Conservation (phyloP, 352 stramenopile genomes). For the Globisporangium irregulare region DNA sequence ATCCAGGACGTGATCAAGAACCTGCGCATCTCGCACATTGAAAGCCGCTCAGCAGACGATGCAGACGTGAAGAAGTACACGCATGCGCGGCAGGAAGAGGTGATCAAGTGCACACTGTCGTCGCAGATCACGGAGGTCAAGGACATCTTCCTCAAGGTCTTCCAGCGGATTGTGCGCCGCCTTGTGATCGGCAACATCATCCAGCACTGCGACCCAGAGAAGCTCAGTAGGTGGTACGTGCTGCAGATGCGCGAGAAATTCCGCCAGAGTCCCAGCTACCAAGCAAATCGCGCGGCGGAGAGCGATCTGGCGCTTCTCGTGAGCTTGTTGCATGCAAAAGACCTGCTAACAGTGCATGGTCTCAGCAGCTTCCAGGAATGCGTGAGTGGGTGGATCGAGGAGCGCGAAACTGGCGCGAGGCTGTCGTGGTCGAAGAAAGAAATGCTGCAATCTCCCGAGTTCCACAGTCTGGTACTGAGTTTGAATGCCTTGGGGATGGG, state of each 20-base stretch:
- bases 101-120: slow-evolving; percentile 70
- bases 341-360: slow-evolving; percentile 74
- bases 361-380: slow-evolving; percentile 73
- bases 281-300: slow-evolving; percentile 67
- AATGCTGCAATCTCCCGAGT: slow-evolving; percentile 68
- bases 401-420: slow-evolving; percentile 39
- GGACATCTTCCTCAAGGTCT: slow-evolving; percentile 55
- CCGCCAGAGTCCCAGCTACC: slow-evolving; percentile 59
- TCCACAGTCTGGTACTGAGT: slow-evolving; percentile 53
- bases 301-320: slow-evolving; percentile 75
- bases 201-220: slow-evolving; percentile 65
- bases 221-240: slow-evolving; percentile 79
- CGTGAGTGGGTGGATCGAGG: slow-evolving; percentile 53
- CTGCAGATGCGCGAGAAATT: slow-evolving; percentile 73
- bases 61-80: slow-evolving; percentile 90
- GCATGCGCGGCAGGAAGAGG: slow-evolving; percentile 77
- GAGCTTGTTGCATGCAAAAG: slow-evolving; percentile 71
- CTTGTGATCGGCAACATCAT: slow-evolving; percentile 58
- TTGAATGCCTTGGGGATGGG: slow-evolving; percentile 28
- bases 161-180: slow-evolving; percentile 59
- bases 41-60: slow-evolving; percentile 94
- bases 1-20: slow-evolving; percentile 96
- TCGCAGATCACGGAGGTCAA: slow-evolving; percentile 67
- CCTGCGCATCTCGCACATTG: slow-evolving; percentile 93
- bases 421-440: slow-evolving; percentile 82